These are phyloP conservation scores for Solanum peruvianum DNA, from an alignment of 257 asterid species.

Conservation along the genomic window DNA sequence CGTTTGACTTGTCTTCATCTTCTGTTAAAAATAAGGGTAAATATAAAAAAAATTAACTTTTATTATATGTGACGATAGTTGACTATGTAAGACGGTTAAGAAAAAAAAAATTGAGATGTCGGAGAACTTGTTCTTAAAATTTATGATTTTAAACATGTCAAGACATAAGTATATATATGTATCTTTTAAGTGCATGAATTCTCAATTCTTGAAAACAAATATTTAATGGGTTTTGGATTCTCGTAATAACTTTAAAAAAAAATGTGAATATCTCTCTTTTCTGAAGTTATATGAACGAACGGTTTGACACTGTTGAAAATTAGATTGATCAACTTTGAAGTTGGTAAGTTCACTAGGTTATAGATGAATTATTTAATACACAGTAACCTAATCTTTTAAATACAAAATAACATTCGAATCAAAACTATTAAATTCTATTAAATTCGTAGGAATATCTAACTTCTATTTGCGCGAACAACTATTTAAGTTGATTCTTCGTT, in stretches of 20 bases:
- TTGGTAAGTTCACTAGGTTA: neutral
- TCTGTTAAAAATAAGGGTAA: constrained; percentile 10
- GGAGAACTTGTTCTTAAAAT: neutral
- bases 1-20: constrained; percentile 23
- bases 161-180: too few species aligned
- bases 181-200: neutral
- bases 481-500: too few species aligned
- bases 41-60: neutral
- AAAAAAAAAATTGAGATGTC: neutral
- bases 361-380: neutral
- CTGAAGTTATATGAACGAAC: neutral
- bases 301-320: too few species aligned
- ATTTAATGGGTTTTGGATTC: neutral
- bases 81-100: accelerated
- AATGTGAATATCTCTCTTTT: too few species aligned
- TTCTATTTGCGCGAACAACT: accelerated
- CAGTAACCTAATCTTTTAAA: neutral
- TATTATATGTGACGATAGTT: neutral
- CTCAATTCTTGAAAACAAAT: accelerated
- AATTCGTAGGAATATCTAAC: neutral
- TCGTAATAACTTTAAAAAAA: neutral
- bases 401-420: accelerated
- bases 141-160: neutral
- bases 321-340: neutral
- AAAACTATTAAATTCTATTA: neutral